Evolutionary conservation across 495 filamentous ascomycete genomes (phyloP).

Genomic region (Neurospora sp.): DNA sequence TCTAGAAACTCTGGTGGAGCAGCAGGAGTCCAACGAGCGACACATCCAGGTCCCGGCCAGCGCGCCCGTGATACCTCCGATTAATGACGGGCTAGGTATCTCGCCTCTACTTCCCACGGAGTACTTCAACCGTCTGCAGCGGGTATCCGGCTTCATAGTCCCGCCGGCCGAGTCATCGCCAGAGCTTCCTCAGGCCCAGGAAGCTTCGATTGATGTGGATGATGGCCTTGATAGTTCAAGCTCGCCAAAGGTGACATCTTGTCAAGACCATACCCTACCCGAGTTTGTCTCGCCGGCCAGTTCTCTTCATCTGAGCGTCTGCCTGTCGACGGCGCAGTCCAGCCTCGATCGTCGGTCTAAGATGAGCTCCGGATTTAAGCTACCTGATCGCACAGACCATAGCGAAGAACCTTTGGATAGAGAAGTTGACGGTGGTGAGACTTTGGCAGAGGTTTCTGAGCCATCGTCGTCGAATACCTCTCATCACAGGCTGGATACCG

Average conservation of each 20-base stretch:
- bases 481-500: background rate
- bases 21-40: constrained; percentile 7
- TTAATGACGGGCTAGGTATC: background rate
- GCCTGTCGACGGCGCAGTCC: background rate
- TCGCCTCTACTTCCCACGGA: background rate
- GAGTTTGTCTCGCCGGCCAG: background rate
- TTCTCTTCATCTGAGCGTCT: background rate
- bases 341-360: background rate
- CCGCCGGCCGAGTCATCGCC: background rate
- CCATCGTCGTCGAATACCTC: background rate
- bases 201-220: background rate
- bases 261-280: background rate
- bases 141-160: background rate
- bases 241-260: background rate
- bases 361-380: background rate
- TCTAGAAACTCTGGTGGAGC: constrained; percentile 15
- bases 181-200: background rate
- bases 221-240: background rate
- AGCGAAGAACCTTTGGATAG: background rate
- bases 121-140: background rate
- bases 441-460: background rate
- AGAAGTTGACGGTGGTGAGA: background rate
- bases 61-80: constrained; percentile 2
- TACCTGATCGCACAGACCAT: background rate
- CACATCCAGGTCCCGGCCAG: background rate